These are phyloP conservation scores for Diplodia scrobiculata DNA, from an alignment of 2,329 filamentous ascomycete genomes.

Conservation along the genomic window DNA sequence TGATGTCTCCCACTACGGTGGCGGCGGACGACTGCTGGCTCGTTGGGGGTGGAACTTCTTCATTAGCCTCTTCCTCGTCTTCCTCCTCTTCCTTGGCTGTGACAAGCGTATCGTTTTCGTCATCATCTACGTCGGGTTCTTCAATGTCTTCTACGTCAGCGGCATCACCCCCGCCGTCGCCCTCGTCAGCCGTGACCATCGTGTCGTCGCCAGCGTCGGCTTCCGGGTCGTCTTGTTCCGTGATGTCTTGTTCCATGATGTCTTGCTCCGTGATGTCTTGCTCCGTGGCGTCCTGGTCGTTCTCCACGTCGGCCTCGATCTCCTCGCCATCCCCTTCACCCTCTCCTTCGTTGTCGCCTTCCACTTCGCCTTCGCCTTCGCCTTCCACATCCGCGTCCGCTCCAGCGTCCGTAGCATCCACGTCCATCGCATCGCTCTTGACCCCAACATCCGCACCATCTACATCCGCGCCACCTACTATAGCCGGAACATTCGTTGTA, in stretches of 20 bases:
- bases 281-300: conserved; percentile 35
- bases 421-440: conserved; percentile 7
- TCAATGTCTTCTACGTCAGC: not conserved
- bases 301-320: conserved; percentile 48
- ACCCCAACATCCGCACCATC: not conserved
- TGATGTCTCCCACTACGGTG: not conserved
- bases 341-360: conserved; percentile 38
- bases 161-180: not conserved
- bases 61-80: not conserved
- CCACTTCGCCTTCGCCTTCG: conserved; percentile 52
- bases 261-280: no score
- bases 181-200: conserved; percentile 17
- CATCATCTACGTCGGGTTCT: not conserved
- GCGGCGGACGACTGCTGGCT: not conserved
- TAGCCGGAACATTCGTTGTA: not conserved
- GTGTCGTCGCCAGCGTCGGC: conserved; percentile 41
- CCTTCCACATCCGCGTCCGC: conserved; percentile 47
- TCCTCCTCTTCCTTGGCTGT: conserved; percentile 16
- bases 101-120: conserved; percentile 17
- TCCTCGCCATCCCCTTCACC: conserved; percentile 48
- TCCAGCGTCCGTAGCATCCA: not conserved
- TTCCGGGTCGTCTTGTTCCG: conserved; percentile 52
- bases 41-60: not conserved
- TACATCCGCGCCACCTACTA: not conserved
- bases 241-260: no score